Percentiles rank a stretch among this genome's conserved stretches.
phyloP scores from a whole-genome alignment of 2,329 filamentous ascomycete genomes.

The Sporothrix humicola region DNA sequence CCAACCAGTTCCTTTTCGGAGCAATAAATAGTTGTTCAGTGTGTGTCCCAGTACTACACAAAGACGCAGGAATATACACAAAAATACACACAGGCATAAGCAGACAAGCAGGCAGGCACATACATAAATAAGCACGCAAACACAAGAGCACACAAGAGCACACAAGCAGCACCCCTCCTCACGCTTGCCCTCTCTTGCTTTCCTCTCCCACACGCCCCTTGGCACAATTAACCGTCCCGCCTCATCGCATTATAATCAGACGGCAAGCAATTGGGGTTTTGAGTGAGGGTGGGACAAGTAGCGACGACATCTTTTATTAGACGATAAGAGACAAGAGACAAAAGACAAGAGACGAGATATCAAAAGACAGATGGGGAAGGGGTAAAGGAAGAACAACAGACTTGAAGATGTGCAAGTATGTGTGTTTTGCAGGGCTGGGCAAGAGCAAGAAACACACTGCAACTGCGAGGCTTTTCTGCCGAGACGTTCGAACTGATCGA shows the following conservation, averaged over 20 bases:
- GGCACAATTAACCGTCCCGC: slow-evolving; percentile 24
- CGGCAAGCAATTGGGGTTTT: neutral
- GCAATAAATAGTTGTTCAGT: neutral
- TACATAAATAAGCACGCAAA: no score
- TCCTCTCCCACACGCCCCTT: neutral
- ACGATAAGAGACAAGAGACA: neutral
- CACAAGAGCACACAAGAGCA: no score
- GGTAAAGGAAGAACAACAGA: neutral
- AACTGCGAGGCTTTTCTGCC: neutral
- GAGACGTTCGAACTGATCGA: neutral
- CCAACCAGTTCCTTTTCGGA: slow-evolving; percentile 15
- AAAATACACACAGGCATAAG: no score
- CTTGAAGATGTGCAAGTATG: neutral
- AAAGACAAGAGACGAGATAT: neutral
- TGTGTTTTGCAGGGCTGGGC: neutral
- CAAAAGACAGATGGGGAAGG: neutral
- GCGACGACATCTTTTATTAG: neutral
- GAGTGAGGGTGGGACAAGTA: neutral
- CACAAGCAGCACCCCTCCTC: no score
- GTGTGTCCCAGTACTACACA: slow-evolving; percentile 1
- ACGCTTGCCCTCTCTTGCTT: no score
- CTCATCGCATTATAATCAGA: slow-evolving; percentile 21
- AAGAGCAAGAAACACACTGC: no score
- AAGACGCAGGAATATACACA: neutral
- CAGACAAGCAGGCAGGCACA: no score